Base-by-base conservation (phyloP, 257 asterid genomes). In the Nemophila menziesii region DNA sequence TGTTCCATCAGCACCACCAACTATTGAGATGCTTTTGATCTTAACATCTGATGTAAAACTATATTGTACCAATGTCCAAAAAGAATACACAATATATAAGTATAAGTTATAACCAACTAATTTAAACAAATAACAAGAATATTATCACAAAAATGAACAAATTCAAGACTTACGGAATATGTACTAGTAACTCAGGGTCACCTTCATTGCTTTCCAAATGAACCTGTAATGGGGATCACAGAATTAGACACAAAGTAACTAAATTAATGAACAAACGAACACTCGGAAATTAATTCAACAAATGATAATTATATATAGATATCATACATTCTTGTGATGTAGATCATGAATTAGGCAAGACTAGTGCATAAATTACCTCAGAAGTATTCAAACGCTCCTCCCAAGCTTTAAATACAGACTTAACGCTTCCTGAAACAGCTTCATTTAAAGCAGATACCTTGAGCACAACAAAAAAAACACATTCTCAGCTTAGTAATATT, bases 361-460 rank as follows among this genome's bases (percentile, higher is more conserved):
- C 36, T 29, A 29, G 8, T 7, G 36, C 17, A 46, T 16, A 48
- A 18, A 26, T 20, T 75, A 84, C 98, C 95, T 84, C 93, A 0
- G 82, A 61, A 42, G 93, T 51, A 71, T 78, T 70, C 37, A 89
- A 80, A 16, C 94, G 93, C 58, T 74, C 86, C 54, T 89, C 98
- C 98, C 98, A 89, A 39, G 90, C 82, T 71, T 60, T 84, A 63
- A 89, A 89, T 34, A 89, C 93, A 4, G 92, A 66, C 69, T 84
- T 78, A 39, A 65, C 95, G 63, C 95, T 89, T 61, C 95, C 98
- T 39, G 80, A 44, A 57, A 72, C 79, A 66, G 95, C 75, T 62
- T 89, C 98, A 53, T 89, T 89, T 68, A 89, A 52, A 2, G 95
- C 94, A 59, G 94, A 73, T 22, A 80, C 98, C 98, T 89, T 62